phyloP scores from a whole-genome alignment of 1,139 yeast species.

The Scheffersomyces titani region DNA sequence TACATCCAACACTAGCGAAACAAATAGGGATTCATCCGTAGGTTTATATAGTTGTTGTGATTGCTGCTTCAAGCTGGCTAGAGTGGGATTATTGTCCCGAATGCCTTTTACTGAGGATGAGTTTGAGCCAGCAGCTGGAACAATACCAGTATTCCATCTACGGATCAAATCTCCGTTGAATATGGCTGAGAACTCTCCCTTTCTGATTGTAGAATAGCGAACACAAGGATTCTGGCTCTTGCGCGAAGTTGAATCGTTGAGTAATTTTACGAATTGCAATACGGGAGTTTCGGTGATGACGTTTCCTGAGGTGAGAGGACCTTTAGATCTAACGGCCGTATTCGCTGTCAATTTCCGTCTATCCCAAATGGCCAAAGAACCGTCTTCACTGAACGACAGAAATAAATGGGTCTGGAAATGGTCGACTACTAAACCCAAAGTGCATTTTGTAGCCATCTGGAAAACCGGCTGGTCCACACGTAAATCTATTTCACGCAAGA shows the following conservation, averaged over 20 bases:
- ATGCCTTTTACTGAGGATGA: constrained; percentile 3
- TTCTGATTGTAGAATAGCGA: constrained; percentile 66
- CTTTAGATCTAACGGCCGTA: constrained; percentile 12
- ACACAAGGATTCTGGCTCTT: constrained; percentile 66
- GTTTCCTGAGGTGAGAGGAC: constrained; percentile 12
- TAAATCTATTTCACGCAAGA: constrained; percentile 75
- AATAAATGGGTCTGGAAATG: constrained; percentile 65
- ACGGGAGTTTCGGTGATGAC: constrained; percentile 57
- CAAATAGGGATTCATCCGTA: constrained; percentile 61
- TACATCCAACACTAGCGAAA: constrained; percentile 73
- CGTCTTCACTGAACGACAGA: constrained; percentile 80
- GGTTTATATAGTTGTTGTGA: constrained; percentile 38
- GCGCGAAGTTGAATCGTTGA: constrained; percentile 63
- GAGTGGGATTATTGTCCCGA: constrained; percentile 8
- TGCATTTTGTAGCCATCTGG: constrained; percentile 76
- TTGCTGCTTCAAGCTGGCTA: constrained; percentile 36
- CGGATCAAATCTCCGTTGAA: constrained; percentile 78
- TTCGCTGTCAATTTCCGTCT: constrained; percentile 57
- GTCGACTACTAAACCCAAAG: constrained; percentile 68
- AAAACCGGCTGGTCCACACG: constrained; percentile 68
- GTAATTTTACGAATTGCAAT: constrained; percentile 63
- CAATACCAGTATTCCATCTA: constrained; percentile 77
- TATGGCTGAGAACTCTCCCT: constrained; percentile 77
- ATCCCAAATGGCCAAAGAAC: constrained; percentile 86
- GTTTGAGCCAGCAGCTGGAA: constrained; percentile 38